phyloP scores from a whole-genome alignment of 768 basidiomycete species.

The Mrakia hoshinonis region DNA sequence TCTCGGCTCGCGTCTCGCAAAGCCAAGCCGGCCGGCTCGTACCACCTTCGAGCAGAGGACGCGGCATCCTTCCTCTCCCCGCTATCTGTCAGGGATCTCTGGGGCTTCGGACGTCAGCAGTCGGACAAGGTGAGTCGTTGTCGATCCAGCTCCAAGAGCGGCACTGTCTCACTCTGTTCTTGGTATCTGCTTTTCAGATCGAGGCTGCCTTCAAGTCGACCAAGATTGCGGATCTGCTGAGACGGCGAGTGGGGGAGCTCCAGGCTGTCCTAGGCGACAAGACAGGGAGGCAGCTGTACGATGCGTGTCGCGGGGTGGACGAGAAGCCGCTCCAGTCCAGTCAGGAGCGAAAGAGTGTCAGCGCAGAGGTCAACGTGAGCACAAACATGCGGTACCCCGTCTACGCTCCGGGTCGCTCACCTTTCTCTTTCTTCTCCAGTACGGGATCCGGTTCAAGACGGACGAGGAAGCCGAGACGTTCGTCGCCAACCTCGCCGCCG shows the following conservation, averaged over 20 bases:
- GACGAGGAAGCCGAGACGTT: constrained; percentile 73
- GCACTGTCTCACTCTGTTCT: no score
- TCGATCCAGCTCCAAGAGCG: no score
- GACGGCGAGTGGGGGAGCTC: constrained; percentile 56
- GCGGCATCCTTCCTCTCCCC: constrained; percentile 44
- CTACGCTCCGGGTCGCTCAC: constrained; percentile 22
- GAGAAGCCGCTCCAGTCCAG: constrained; percentile 68
- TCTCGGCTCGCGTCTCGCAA: constrained; percentile 81
- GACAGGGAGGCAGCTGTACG: constrained; percentile 76
- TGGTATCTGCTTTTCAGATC: constrained; percentile 41
- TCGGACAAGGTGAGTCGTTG: constrained; percentile 50
- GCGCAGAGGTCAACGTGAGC: constrained; percentile 88
- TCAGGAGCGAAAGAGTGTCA: constrained; percentile 80
- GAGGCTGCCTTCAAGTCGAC: constrained; percentile 66
- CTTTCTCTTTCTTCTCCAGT: constrained; percentile 47
- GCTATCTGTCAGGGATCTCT: constrained; percentile 68
- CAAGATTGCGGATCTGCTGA: constrained; percentile 57
- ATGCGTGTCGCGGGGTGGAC: constrained; percentile 76
- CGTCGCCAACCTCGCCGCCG: constrained; percentile 63
- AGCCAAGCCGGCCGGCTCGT: constrained; percentile 85
- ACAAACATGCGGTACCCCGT: not conserved
- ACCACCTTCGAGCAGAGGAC: constrained; percentile 53
- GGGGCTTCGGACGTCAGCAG: constrained; percentile 72
- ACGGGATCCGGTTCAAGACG: constrained; percentile 86
- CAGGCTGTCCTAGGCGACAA: constrained; percentile 66